Evolutionary conservation across 2,329 filamentous ascomycete species (phyloP).

Genomic region (Ophidiomyces ophidiicola): DNA sequence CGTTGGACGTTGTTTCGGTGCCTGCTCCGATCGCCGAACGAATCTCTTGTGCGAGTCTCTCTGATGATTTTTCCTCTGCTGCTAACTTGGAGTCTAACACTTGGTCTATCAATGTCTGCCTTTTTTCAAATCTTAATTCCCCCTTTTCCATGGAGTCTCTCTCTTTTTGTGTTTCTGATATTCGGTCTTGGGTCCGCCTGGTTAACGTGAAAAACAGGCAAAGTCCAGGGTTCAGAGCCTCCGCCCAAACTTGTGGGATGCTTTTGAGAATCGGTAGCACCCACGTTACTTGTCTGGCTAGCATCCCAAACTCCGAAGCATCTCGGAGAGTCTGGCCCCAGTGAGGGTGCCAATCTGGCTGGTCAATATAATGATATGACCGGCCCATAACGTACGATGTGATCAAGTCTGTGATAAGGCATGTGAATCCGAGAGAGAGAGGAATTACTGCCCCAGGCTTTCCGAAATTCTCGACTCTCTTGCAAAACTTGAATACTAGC

Average conservation of each 20-base stretch:
- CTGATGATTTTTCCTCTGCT: conserved; percentile 26
- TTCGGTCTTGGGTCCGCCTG: conserved; percentile 8
- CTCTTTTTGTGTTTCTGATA: conserved; percentile 5
- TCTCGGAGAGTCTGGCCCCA: conserved; percentile 21
- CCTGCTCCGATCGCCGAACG: conserved; percentile 25
- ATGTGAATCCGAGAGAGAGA: conserved; percentile 16
- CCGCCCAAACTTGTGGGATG: conserved; percentile 7
- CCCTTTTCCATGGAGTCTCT: background rate
- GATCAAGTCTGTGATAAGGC: conserved; percentile 35
- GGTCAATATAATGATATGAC: conserved; percentile 24
- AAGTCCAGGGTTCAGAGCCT: conserved; percentile 12
- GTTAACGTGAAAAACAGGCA: conserved; percentile 11
- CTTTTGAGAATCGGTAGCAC: conserved; percentile 9
- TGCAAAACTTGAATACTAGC: conserved; percentile 17
- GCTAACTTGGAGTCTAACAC: conserved; percentile 25
- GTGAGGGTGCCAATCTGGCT: conserved; percentile 19
- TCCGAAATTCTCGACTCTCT: conserved; percentile 11
- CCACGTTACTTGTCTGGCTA: conserved; percentile 13
- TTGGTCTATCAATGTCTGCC: conserved; percentile 24
- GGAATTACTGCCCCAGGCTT: conserved; percentile 4
- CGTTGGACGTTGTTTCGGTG: conserved; percentile 26
- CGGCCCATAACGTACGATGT: conserved; percentile 32
- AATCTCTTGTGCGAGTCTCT: conserved; percentile 25
- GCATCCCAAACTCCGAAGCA: conserved; percentile 11
- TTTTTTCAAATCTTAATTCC: background rate